phyloP scores from a whole-genome alignment of 2,329 filamentous ascomycete species.

The Fusarium hostae region DNA sequence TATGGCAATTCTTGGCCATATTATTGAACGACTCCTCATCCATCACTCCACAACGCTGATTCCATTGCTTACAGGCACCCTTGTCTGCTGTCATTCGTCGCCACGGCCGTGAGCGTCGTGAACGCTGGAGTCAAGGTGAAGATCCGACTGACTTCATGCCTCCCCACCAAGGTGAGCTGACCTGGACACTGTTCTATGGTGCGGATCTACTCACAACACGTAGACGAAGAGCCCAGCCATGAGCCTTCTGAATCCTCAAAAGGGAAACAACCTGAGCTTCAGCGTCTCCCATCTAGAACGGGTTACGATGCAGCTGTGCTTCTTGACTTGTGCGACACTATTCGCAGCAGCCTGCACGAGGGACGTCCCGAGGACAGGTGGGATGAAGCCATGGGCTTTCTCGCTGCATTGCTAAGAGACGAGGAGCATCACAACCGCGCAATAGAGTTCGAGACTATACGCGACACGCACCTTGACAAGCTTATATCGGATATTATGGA shows the following conservation, averaged over 20 bases:
- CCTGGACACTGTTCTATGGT: not conserved
- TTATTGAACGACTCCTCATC: not conserved
- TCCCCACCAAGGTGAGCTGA: conserved; percentile 32
- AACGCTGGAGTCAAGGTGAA: conserved; percentile 25
- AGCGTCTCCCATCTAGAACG: conserved; percentile 4
- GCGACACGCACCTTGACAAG: conserved; percentile 55
- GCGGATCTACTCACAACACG: conserved; percentile 23
- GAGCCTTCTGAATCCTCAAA: conserved; percentile 17
- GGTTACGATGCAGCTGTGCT: conserved; percentile 34
- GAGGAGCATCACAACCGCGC: conserved; percentile 50
- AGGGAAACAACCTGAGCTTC: not conserved
- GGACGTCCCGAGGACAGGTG: conserved; percentile 49
- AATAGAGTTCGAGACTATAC: conserved; percentile 55
- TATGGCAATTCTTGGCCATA: not conserved
- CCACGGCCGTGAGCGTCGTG: conserved; percentile 7
- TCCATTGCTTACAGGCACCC: conserved; percentile 23
- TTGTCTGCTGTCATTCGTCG: conserved; percentile 25
- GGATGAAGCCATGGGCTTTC: conserved; percentile 53
- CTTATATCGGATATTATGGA: conserved; percentile 56
- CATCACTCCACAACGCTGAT: conserved; percentile 10
- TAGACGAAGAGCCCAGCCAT: conserved; percentile 27
- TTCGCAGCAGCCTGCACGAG: conserved; percentile 51
- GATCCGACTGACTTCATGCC: conserved; percentile 29
- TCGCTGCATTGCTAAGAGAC: conserved; percentile 53
- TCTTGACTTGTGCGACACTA: conserved; percentile 56